These are phyloP conservation scores for Trichosporon sp. DNA, from an alignment of 1,284 basidiomycete species.

Conservation along the genomic window DNA sequence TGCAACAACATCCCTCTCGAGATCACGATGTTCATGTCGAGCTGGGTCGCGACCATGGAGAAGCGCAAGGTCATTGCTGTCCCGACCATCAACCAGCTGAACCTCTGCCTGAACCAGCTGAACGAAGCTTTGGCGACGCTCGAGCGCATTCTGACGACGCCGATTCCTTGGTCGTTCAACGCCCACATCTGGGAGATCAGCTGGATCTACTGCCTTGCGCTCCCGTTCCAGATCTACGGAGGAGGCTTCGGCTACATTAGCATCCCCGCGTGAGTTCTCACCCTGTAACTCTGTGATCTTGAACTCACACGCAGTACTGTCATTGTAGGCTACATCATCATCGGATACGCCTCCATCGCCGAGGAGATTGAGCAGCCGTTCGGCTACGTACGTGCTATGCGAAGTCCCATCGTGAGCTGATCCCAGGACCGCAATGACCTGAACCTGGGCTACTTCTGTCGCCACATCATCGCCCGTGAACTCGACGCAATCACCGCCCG, in stretches of 20 bases:
- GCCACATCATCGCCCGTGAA: slow-evolving; percentile 54
- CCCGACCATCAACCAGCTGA: slow-evolving; percentile 65
- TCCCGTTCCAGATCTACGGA: slow-evolving; percentile 70
- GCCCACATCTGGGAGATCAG: slow-evolving; percentile 54
- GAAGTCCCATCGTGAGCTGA: background rate
- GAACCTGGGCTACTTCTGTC: slow-evolving; percentile 52
- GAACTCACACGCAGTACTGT: slow-evolving; percentile 23
- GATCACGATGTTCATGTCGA: slow-evolving; percentile 71
- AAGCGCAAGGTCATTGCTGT: slow-evolving; percentile 65
- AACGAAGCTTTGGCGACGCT: slow-evolving; percentile 70
- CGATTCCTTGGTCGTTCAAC: slow-evolving; percentile 74
- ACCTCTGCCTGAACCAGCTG: slow-evolving; percentile 63
- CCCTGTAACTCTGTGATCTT: too few relatives aligned
- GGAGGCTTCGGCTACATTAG: slow-evolving; percentile 65
- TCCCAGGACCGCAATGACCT: slow-evolving; percentile 27
- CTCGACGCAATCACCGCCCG: slow-evolving; percentile 51
- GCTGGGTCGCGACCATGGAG: slow-evolving; percentile 68
- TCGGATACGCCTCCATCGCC: slow-evolving; percentile 53
- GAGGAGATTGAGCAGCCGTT: slow-evolving; percentile 55
- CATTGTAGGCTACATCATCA: slow-evolving; percentile 46
- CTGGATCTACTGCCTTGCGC: slow-evolving; percentile 51
- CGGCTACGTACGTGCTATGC: slow-evolving; percentile 40
- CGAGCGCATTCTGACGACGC: slow-evolving; percentile 75
- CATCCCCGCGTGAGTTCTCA: slow-evolving; percentile 60
- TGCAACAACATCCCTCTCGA: slow-evolving; percentile 62